Conservation (phyloP, 139 green algal genomes). For the Coccomyxa sp. region DNA sequence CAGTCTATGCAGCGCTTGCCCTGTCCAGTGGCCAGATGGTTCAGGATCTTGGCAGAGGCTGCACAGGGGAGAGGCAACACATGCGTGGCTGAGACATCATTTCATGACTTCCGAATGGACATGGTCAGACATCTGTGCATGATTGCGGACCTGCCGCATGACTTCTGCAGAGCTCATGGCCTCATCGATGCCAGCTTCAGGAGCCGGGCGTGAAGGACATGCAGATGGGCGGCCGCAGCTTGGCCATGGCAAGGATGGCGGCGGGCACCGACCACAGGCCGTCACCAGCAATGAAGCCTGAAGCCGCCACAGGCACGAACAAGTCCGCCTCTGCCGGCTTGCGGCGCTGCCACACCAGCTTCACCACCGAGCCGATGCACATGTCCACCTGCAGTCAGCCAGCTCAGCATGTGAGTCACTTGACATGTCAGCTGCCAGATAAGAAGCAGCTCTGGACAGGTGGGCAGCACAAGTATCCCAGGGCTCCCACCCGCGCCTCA, state of each 20-base stretch:
- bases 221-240: conserved; percentile 11
- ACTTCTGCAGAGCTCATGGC: conserved; percentile 98
- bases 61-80: too few relatives aligned
- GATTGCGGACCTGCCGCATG: conserved; percentile 76
- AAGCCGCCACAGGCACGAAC: conserved; percentile 8
- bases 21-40: too few relatives aligned
- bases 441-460: too few relatives aligned
- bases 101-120: too few relatives aligned
- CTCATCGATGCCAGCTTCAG: conserved; percentile 87
- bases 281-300: conserved; percentile 20
- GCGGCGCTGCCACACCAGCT: conserved; percentile 6
- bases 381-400: conserved; percentile 15
- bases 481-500: too few relatives aligned
- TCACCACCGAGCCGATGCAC: conserved; percentile 15
- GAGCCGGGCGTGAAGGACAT: background rate
- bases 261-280: conserved; percentile 24
- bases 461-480: too few relatives aligned
- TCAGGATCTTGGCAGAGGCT: too few relatives aligned
- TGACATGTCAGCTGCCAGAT: conserved; percentile 6
- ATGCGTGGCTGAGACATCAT: too few relatives aligned
- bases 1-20: too few relatives aligned
- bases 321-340: background rate
- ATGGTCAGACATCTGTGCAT: too few relatives aligned
- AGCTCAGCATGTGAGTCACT: too few relatives aligned
- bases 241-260: conserved; percentile 23